Evolutionary conservation across 306 rosid genomes (phyloP).

Genomic region (Vigna reflexopilosa): DNA sequence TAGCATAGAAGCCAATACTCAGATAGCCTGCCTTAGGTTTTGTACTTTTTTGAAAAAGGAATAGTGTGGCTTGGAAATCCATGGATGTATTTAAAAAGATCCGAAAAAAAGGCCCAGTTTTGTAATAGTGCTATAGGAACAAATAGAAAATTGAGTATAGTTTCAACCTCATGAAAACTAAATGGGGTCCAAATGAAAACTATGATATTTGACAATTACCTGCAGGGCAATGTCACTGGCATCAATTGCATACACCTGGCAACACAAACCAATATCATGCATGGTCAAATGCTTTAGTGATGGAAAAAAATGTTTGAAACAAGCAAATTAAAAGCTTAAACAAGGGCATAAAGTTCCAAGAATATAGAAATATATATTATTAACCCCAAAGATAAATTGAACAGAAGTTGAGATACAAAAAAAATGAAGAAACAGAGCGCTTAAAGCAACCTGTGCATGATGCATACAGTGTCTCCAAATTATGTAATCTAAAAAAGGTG

Average conservation of each 20-base stretch:
- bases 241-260: constrained; percentile 96
- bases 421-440: constrained; percentile 26
- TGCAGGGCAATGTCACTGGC: constrained; percentile 97
- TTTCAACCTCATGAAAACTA: neutral
- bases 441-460: neutral
- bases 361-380: constrained; percentile 10
- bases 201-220: constrained; percentile 60
- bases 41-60: neutral
- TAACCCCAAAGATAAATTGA: constrained; percentile 23
- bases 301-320: constrained; percentile 21
- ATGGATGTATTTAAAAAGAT: neutral
- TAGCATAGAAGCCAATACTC: neutral
- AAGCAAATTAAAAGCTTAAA: constrained; percentile 27
- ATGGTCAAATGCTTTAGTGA: constrained; percentile 31
- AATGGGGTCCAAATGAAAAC: constrained; percentile 21
- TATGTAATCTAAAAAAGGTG: neutral
- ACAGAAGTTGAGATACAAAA: constrained; percentile 22
- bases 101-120: neutral
- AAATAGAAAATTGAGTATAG: neutral
- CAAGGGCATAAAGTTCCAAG: neutral
- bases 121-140: neutral
- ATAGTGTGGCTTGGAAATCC: neutral
- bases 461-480: constrained; percentile 14
- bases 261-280: constrained; percentile 42
- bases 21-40: constrained; percentile 1